Conservation (phyloP, 768 basidiomycete species). For the Piloderma croceum region DNA sequence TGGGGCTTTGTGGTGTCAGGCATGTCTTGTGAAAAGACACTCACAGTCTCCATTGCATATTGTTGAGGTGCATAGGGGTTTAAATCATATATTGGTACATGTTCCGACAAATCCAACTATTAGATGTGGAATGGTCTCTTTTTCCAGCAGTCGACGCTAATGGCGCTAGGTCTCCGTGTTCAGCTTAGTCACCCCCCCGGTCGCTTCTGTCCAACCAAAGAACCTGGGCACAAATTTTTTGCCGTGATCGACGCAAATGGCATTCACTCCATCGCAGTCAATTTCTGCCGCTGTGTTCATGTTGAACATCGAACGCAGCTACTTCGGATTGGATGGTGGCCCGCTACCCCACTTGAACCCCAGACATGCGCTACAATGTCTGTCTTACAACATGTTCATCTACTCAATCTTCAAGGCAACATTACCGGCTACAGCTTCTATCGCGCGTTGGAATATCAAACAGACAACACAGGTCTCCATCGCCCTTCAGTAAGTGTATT, state of each 20-base stretch:
- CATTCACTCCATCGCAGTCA: conserved; percentile 9
- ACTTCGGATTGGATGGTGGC: conserved; percentile 5
- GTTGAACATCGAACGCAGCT: conserved; percentile 5
- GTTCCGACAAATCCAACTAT: neutral
- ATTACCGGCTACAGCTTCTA: conserved; percentile 17
- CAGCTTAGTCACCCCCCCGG: conserved; percentile 17
- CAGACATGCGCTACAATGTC: conserved; percentile 9
- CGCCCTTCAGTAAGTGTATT: too few species aligned
- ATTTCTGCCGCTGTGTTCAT: conserved; percentile 5
- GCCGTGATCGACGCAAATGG: conserved; percentile 9
- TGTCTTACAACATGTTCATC: conserved; percentile 17
- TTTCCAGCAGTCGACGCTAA: conserved; percentile 8
- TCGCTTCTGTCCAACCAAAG: conserved; percentile 7
- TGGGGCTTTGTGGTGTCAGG: conserved; percentile 4
- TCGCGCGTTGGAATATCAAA: conserved; percentile 4
- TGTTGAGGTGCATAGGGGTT: conserved; percentile 11
- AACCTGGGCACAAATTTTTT: conserved; percentile 7
- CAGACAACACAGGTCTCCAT: too few species aligned
- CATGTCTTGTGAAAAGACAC: conserved; percentile 13
- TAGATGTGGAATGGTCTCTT: conserved; percentile 16
- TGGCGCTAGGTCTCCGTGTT: conserved; percentile 8
- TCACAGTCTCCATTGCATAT: conserved; percentile 12
- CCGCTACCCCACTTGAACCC: conserved; percentile 8
- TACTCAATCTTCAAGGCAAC: conserved; percentile 12
- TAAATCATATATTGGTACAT: neutral